phyloP scores from a whole-genome alignment of 306 rosid genomes.

The Fragaria nilgerrensis region DNA sequence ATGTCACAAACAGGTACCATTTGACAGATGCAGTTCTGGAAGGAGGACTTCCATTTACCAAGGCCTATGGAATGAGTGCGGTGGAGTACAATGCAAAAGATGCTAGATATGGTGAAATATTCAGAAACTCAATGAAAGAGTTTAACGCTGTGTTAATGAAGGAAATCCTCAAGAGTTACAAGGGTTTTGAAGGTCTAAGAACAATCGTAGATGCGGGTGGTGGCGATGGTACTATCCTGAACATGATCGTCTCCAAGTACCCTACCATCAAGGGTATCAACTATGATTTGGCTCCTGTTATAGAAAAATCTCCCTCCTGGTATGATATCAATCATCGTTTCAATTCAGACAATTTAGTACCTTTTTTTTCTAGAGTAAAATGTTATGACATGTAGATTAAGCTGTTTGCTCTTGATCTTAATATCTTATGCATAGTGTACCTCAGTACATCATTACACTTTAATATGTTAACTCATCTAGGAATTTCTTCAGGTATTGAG shows the following conservation, averaged over 20 bases:
- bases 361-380: not conserved
- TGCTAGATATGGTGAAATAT: slow-evolving; percentile 11
- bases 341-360: not conserved
- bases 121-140: slow-evolving; percentile 21
- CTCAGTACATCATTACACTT: not conserved
- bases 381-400: not conserved
- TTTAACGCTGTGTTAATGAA: slow-evolving; percentile 11
- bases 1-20: slow-evolving; percentile 16
- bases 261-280: slow-evolving; percentile 28
- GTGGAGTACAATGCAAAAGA: slow-evolving; percentile 20
- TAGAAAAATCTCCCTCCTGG: slow-evolving; percentile 18
- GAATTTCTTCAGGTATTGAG: slow-evolving; percentile 23
- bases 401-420: not conserved
- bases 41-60: slow-evolving; percentile 25
- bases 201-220: slow-evolving; percentile 29
- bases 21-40: slow-evolving; percentile 31
- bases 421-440: not conserved
- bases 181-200: slow-evolving; percentile 28
- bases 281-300: slow-evolving; percentile 30
- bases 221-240: slow-evolving; percentile 20
- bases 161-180: slow-evolving; percentile 7
- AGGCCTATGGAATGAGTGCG: slow-evolving; percentile 16
- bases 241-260: slow-evolving; percentile 29
- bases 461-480: not conserved
- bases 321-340: slow-evolving; percentile 2